Percentiles rank a stretch among this genome's conserved stretches.
Conservation (phyloP, 345 rosid genomes). For the Alliaria petiolata region DNA sequence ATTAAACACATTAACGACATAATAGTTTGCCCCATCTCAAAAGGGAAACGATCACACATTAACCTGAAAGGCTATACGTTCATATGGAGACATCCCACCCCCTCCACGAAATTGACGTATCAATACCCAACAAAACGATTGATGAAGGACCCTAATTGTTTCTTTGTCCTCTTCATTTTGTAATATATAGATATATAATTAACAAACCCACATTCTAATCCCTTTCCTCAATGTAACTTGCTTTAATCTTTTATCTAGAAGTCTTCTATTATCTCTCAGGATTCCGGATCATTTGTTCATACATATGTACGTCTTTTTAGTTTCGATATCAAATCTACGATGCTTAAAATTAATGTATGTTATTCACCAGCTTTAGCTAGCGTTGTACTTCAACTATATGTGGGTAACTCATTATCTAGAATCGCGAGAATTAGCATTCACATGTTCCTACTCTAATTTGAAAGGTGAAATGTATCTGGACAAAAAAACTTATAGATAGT, state of each 20-base stretch:
- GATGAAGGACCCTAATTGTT: not conserved
- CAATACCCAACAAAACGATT: conserved; percentile 3
- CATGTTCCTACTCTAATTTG: not conserved
- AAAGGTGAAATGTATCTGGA: not conserved
- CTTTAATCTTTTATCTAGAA: not conserved
- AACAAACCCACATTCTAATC: not conserved
- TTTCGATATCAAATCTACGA: not conserved
- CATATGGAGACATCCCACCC: conserved; percentile 10
- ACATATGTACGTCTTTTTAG: not conserved
- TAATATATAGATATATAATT: too few species aligned
- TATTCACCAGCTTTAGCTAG: not conserved
- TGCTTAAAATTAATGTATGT: not conserved
- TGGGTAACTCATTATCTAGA: not conserved
- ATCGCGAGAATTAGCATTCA: not conserved
- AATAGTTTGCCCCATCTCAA: conserved; percentile 24
- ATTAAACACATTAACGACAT: conserved; percentile 24
- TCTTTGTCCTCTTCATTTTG: not conserved
- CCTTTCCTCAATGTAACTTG: not conserved
- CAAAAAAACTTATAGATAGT: too few species aligned
- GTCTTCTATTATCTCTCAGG: not conserved
- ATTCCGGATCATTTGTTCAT: not conserved
- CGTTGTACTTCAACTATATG: not conserved
- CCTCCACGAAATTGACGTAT: conserved; percentile 18
- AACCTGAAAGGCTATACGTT: conserved; percentile 17
- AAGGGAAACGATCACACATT: conserved; percentile 27